Base-by-base conservation (phyloP, 768 basidiomycete species). In the Macrolepiota dolichaula region DNA sequence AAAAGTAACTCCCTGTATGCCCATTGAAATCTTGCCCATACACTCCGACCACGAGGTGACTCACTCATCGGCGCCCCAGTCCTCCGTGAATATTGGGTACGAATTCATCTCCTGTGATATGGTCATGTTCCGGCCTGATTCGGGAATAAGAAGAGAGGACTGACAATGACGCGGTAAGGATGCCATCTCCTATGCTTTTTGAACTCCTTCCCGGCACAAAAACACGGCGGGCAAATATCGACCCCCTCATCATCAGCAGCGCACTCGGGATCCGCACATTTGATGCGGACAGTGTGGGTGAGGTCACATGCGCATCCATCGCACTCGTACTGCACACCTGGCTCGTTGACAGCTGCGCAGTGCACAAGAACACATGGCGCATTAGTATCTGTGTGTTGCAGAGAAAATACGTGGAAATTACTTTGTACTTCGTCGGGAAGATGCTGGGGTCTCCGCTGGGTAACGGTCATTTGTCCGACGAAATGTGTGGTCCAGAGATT, bases 51-150 rank as follows among this genome's bases (percentile, higher is more conserved):
- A 25, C 55, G 1, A 46, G 32, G 47, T 27, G 47, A 77, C 87
- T 73, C 67, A 94, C 93, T 99, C 96, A 73, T 98, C 96, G 9
- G 96, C 96, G 40, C 95, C 96, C 97, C 96, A 98, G 71, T 96
- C 94, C 59, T 89, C 86, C 7, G 88, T 82, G 68, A 97, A 96
- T 68, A 99, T 97, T 2, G 96, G 97, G 73, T 96, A 93, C 7
- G 96, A 94, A 71, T 97, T 94, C 68, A 96, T 83, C 77, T 97
- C 96, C 95, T 96, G 70, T 11, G 55, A 54, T 9, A 57, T 37
- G 40, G 51, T 64, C 63, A 60, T 57, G 61, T 58, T 40, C 54
- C 53, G 24, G 24, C 47, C 40, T 32, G 42, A 62, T 61, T 61
- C 51, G 35, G 57, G 40, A 32, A n/a, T 29, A 50, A 59, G 24